phyloP scores from a whole-genome alignment of 2,329 filamentous ascomycete genomes.

The Lasiodiplodia hormozganensis region DNA sequence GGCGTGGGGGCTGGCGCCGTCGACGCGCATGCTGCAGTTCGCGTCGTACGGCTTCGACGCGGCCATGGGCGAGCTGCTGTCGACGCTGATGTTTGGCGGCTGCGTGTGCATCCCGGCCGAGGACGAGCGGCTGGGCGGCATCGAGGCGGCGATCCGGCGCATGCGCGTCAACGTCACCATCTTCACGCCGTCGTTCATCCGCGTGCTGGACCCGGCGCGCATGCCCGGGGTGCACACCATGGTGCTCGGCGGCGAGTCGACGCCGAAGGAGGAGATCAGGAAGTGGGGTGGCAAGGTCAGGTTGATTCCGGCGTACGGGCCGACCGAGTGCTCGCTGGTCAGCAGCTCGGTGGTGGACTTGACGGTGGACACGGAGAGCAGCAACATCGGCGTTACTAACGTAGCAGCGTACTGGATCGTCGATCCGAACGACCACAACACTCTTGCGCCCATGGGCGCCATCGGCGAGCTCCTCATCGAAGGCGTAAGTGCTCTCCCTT shows the following conservation, averaged over 20 bases:
- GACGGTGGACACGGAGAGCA: constrained; percentile 30
- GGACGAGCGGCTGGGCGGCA: constrained; percentile 51
- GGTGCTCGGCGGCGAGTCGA: constrained; percentile 42
- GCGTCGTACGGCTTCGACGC: constrained; percentile 38
- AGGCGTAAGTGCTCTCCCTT: constrained; percentile 33
- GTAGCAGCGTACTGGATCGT: constrained; percentile 36
- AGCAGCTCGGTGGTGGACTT: constrained; percentile 33
- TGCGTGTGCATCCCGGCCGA: constrained; percentile 49
- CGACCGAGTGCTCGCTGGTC: constrained; percentile 41
- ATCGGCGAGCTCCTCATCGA: constrained; percentile 45
- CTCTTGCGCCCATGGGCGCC: constrained; percentile 43
- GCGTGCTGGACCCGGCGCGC: constrained; percentile 47
- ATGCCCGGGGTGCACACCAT: constrained; percentile 52
- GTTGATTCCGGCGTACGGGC: constrained; percentile 32
- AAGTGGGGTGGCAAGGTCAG: constrained; percentile 39
- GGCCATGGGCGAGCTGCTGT: constrained; percentile 44
- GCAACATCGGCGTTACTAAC: constrained; percentile 29
- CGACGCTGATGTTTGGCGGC: constrained; percentile 44
- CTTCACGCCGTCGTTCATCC: constrained; percentile 47
- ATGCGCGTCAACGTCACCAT: constrained; percentile 37
- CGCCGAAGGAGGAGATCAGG: neutral
- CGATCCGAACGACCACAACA: constrained; percentile 36
- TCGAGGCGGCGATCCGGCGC: constrained; percentile 51
- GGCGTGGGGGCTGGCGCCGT: constrained; percentile 33
- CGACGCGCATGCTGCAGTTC: constrained; percentile 39